phyloP scores from a whole-genome alignment of 208 protist species.

The Leishmania lainsoni region DNA sequence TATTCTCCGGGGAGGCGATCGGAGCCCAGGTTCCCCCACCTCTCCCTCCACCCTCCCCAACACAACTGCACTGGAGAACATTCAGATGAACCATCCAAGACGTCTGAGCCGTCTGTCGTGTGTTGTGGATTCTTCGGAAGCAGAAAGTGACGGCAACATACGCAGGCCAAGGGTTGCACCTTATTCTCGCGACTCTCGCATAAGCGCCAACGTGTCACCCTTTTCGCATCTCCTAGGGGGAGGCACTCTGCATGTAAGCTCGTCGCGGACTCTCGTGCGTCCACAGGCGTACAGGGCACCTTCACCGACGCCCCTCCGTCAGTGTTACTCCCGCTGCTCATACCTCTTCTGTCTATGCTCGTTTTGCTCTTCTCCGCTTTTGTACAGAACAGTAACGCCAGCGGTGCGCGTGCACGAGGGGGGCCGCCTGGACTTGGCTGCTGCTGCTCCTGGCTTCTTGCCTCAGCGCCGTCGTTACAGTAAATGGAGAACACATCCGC shows the following conservation, averaged over 20 bases:
- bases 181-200: background rate
- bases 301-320: background rate
- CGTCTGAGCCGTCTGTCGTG: background rate
- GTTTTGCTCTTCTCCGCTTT: background rate
- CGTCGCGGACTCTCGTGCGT: background rate
- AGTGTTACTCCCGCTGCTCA: no score
- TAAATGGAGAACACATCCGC: conserved; percentile 4
- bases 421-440: background rate
- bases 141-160: background rate
- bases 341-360: background rate
- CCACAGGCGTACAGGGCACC: background rate
- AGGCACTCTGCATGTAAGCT: background rate
- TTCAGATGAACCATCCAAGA: background rate
- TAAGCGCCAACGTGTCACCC: background rate
- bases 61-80: background rate
- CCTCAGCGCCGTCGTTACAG: background rate
- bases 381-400: background rate
- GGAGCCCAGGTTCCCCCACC: background rate
- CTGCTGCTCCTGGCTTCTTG: background rate
- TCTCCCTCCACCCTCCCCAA: background rate
- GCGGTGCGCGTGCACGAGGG: background rate
- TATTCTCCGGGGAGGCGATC: background rate
- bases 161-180: background rate
- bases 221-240: background rate
- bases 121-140: background rate